Percentiles rank a stretch among this genome's conserved stretches.
Evolutionary conservation across 176 grass and related monocot genomes (phyloP).

Genomic region (Triticum timopheevii): DNA sequence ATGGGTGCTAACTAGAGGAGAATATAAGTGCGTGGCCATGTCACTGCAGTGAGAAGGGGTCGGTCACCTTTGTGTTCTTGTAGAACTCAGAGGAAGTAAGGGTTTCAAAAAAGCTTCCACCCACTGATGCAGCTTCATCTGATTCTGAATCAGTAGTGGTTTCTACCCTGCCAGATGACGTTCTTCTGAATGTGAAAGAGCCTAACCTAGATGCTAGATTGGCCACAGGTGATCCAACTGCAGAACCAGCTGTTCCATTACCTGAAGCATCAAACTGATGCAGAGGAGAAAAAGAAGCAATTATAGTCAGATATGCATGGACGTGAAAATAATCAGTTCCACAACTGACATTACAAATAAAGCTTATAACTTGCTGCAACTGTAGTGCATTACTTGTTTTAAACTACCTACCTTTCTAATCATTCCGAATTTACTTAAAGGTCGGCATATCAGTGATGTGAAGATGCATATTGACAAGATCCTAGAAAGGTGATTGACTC

Average conservation of each 20-base stretch:
- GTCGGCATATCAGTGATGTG: background rate
- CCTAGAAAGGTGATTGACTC: background rate
- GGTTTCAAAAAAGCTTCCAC: constrained; percentile 85
- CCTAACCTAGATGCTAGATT: constrained; percentile 43
- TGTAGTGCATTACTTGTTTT: background rate
- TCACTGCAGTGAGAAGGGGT: constrained; percentile 8
- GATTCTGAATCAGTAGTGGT: constrained; percentile 39
- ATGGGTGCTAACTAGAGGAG: background rate
- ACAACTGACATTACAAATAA: background rate
- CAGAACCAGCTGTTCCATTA: constrained; percentile 43
- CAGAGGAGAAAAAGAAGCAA: constrained; percentile 18
- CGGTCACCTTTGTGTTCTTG: constrained; percentile 88
- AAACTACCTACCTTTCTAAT: background rate
- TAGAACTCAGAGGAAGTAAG: constrained; percentile 97
- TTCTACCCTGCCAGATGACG: constrained; percentile 56
- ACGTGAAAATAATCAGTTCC: background rate
- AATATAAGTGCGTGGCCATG: background rate
- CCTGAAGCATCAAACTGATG: constrained; percentile 62
- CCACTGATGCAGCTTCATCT: constrained; percentile 56
- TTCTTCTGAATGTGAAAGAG: constrained; percentile 62
- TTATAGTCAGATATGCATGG: background rate
- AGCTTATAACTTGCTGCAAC: background rate
- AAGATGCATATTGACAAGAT: constrained; percentile 10
- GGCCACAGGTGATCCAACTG: constrained; percentile 47
- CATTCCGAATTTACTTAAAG: background rate